Percentiles rank a stretch among this genome's conserved stretches.
Conservation (phyloP, 176 grass and related monocot genomes). For the Puccinellia tenuiflora region DNA sequence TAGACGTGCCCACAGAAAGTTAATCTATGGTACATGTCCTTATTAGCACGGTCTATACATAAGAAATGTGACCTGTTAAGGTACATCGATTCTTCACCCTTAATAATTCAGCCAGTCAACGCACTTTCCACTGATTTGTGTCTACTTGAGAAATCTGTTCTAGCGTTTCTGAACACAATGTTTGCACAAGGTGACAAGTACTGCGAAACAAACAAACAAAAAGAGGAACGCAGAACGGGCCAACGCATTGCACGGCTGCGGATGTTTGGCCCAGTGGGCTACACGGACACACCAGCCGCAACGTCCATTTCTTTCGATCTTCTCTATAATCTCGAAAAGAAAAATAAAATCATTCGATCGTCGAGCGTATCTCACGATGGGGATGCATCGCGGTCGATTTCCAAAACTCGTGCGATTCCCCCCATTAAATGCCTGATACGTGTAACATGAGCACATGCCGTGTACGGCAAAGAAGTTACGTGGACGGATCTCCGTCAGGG, state of each 20-base stretch:
- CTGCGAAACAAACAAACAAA: background rate
- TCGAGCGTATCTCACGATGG: background rate
- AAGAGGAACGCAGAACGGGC: background rate
- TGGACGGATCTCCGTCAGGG: background rate
- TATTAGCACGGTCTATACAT: no score
- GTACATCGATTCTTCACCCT: no score
- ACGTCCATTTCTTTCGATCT: background rate
- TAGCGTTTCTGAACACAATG: no score
- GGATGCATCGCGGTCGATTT: background rate
- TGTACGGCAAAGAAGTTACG: background rate
- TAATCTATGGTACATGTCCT: no score
- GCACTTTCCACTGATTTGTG: no score
- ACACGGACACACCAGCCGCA: background rate
- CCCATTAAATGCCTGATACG: background rate
- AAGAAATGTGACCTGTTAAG: no score
- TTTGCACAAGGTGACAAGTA: background rate
- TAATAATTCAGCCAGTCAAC: no score
- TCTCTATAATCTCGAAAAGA: background rate
- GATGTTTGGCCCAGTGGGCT: background rate
- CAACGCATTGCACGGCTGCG: background rate
- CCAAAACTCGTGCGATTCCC: background rate
- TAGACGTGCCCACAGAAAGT: no score
- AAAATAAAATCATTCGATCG: background rate
- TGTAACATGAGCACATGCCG: background rate
- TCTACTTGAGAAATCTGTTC: no score